These are phyloP conservation scores for Tuctoria greenei DNA, from an alignment of 176 grass and related monocot species.

Conservation along the genomic window DNA sequence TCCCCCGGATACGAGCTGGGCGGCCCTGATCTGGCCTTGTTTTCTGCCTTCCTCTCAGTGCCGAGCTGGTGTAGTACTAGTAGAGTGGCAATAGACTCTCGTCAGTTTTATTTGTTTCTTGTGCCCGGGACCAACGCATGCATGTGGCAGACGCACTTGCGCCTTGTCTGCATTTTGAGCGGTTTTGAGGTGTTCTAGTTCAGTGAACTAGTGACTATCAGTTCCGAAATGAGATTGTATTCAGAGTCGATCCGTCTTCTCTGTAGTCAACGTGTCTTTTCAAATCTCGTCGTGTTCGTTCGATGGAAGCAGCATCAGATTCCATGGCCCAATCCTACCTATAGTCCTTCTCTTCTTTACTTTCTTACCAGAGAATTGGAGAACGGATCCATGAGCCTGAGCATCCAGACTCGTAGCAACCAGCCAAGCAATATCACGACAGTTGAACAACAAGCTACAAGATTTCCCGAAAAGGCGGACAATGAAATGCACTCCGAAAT, in stretches of 20 bases:
- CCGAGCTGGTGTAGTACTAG: neutral
- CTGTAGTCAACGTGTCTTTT: neutral
- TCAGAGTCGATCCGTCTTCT: neutral
- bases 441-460: neutral
- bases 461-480: constrained; percentile 22
- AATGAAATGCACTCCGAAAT: constrained; percentile 28
- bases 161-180: neutral
- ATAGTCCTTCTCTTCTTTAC: neutral
- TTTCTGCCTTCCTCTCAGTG: neutral
- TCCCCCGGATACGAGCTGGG: constrained; percentile 39
- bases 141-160: neutral
- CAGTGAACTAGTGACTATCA: neutral
- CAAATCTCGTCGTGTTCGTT: neutral
- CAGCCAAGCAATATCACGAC: neutral
- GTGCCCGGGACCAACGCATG: neutral
- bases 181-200: neutral
- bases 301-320: constrained; percentile 19
- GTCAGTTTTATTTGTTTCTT: neutral
- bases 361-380: neutral
- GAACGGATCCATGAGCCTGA: neutral
- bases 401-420: neutral
- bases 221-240: neutral
- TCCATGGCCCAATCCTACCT: neutral
- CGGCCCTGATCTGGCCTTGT: constrained; percentile 17
- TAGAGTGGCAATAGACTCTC: neutral